Evolutionary conservation across 2,329 filamentous ascomycete species (phyloP).

Genomic region (Hymenoscyphus occultus): DNA sequence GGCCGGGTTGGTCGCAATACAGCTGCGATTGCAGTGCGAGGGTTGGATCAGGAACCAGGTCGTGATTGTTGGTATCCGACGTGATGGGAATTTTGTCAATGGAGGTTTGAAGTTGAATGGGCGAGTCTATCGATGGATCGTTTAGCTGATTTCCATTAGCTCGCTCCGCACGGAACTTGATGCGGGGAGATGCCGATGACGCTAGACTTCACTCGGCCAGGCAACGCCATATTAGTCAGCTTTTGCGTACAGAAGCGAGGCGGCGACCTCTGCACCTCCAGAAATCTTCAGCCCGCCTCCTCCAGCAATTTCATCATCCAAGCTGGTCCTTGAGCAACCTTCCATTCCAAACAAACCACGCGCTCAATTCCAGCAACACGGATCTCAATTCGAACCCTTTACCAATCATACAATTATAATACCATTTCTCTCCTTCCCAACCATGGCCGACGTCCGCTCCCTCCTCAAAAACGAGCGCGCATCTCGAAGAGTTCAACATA

Average conservation of each 20-base stretch:
- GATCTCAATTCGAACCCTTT: neutral
- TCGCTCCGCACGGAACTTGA: neutral
- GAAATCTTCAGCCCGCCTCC: constrained; percentile 5
- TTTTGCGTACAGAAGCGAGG: constrained; percentile 2
- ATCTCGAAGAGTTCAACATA: constrained; percentile 68
- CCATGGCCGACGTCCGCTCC: constrained; percentile 76
- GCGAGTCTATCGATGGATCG: constrained; percentile 7
- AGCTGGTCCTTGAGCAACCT: constrained; percentile 2
- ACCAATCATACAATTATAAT: neutral
- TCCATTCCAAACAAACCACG: neutral
- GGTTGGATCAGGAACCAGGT: neutral
- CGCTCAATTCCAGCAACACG: neutral
- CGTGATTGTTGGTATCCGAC: constrained; percentile 10
- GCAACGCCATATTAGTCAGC: constrained; percentile 7
- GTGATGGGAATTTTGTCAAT: constrained; percentile 4
- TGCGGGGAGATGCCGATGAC: constrained; percentile 13
- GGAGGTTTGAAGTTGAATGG: constrained; percentile 13
- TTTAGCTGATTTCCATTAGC: constrained; percentile 4
- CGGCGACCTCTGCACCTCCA: constrained; percentile 1
- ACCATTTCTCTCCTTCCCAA: neutral
- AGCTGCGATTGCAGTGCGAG: constrained; percentile 6
- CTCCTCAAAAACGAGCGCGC: constrained; percentile 76
- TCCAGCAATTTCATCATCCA: neutral
- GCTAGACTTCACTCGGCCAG: neutral
- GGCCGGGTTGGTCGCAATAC: constrained; percentile 7